These are phyloP conservation scores for Fusarium annulatum DNA, from an alignment of 2,329 filamentous ascomycete genomes.

Conservation along the genomic window DNA sequence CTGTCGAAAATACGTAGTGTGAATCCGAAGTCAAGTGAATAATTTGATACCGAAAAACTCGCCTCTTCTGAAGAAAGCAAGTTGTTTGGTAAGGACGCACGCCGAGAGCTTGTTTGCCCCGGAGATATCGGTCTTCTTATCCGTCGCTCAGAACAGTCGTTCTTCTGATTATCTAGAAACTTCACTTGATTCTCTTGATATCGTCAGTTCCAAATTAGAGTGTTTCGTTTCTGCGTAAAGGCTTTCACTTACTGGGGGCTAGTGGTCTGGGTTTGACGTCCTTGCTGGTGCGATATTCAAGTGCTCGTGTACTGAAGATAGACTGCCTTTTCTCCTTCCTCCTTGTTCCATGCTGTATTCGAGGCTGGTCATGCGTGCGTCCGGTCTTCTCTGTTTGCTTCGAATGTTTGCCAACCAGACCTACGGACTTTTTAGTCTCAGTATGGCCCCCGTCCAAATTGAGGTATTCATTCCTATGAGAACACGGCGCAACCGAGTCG, in stretches of 20 bases:
- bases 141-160: no score
- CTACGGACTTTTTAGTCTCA: no score
- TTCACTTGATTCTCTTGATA: background rate
- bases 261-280: background rate
- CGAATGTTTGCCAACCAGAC: background rate
- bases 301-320: background rate
- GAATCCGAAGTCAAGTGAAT: background rate
- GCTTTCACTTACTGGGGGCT: background rate
- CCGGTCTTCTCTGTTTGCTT: background rate
- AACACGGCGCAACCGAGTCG: no score
- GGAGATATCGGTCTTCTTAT: no score
- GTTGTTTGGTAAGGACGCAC: background rate
- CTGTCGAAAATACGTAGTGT: no score
- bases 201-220: no score
- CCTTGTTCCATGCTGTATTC: no score
- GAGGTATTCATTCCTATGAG: background rate
- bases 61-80: background rate
- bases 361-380: no score
- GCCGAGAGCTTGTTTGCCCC: background rate
- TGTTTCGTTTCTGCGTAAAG: no score
- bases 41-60: background rate
- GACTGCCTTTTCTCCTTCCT: background rate
- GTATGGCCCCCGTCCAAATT: background rate
- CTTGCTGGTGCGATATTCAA: background rate
- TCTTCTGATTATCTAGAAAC: background rate